Evolutionary conservation across 1,139 yeast genomes (phyloP), one percentile per base, ranked within the genome.

Genomic region (Geotrichum candidum): DNA sequence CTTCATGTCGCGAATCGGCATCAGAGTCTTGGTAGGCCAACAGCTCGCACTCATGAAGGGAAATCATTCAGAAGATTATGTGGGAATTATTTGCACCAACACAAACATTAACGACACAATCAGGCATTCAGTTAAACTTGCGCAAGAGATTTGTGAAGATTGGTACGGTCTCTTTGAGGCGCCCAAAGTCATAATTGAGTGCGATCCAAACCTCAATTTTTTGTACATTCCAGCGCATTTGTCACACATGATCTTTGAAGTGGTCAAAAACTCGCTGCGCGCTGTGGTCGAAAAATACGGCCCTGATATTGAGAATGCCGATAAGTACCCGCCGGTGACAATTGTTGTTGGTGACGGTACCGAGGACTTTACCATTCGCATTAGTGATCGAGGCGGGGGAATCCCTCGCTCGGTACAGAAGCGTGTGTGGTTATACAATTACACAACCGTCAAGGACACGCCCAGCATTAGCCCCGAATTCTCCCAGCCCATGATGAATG

Each of bases 141-240:
- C 96, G 4, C 81, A 89, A 66, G 88, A 86, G 70, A 88, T 90
- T 51, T 89, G 96, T 74, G 95, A 88, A 70, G 95, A 89, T 70
- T 88, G 87, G 74, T 89, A 88, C 72, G 92, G 92, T 5, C 76
- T 89, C n/a, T 85, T 85, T 70, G 95, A 88, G 67, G 90, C 92
- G 1, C 96, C 96, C 1, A 81, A 86, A 66, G 90, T 89, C 41
- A 84, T 85, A 68, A 77, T 89, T 57, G 85, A 86, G 66, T 87
- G 92, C 60, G 87, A 89, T 1, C 81, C 81, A 35, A 84, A 85
- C 59, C 82, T 87, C 68, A 82, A 80, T 66, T 88, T 88, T 73
- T 87, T 88, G 88, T 89, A 89, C 69, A 95, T 89, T 15, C 96
- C 96, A 1, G 95, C 95, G 3, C 96, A 89, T 74, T 80, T 89